Evolutionary conservation across 345 rosid genomes (phyloP).

Genomic region (Ceriops zippeliana): DNA sequence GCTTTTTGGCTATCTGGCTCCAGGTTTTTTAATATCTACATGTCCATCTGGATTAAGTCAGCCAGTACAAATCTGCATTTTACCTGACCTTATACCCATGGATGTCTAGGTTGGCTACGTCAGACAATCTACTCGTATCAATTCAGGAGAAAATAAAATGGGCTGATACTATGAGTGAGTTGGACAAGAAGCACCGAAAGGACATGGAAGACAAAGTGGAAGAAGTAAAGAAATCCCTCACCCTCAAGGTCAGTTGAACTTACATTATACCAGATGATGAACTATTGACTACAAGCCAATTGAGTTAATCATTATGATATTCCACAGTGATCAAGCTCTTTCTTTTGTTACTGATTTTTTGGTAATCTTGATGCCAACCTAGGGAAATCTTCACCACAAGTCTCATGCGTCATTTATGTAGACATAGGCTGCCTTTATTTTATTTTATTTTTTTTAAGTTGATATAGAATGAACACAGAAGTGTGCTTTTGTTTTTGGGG

Average conservation of each 20-base stretch:
- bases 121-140: slow-evolving; percentile 73
- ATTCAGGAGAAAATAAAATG: slow-evolving; percentile 98
- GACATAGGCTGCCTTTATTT: too few species aligned
- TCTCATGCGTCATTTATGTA: too few species aligned
- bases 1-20: not conserved
- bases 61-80: not conserved
- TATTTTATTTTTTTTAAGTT: too few species aligned
- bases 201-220: slow-evolving; percentile 78
- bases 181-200: slow-evolving; percentile 74
- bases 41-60: not conserved
- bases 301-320: not conserved
- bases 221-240: slow-evolving; percentile 75
- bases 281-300: not conserved
- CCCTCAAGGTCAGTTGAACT: slow-evolving; percentile 84
- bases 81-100: slow-evolving; percentile 2
- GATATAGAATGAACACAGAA: too few species aligned
- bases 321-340: not conserved
- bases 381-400: too few species aligned
- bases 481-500: too few species aligned
- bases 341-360: too few species aligned
- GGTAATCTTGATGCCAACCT: too few species aligned
- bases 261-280: slow-evolving; percentile 22
- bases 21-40: not conserved
- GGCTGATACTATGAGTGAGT: slow-evolving; percentile 95
- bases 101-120: slow-evolving; percentile 65